Percentiles rank a stretch among this genome's conserved stretches.
Conservation (phyloP, 345 rosid genomes). For the Jatropha curcas region DNA sequence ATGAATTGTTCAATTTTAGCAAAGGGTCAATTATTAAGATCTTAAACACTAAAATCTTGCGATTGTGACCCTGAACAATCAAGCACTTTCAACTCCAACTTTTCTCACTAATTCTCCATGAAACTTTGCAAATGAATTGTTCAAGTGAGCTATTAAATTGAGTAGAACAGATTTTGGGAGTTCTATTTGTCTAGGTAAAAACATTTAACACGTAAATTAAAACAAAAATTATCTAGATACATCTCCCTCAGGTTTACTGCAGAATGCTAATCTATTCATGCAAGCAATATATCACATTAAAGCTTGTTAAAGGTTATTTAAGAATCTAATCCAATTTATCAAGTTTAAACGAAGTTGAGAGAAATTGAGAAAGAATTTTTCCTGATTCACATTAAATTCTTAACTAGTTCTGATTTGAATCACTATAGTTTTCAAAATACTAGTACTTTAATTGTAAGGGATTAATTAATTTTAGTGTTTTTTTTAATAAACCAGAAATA, state of each 20-base stretch:
- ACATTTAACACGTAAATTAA: not conserved
- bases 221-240: not conserved
- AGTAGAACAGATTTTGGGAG: not conserved
- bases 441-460: not conserved
- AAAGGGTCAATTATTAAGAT: not conserved
- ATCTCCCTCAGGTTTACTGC: not conserved
- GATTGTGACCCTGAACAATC: not conserved
- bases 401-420: not conserved
- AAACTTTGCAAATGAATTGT: not conserved
- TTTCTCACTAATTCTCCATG: not conserved
- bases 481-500: not conserved
- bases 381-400: not conserved
- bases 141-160: not conserved
- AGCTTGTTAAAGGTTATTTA: not conserved
- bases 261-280: not conserved
- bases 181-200: not conserved
- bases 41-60: too few species aligned
- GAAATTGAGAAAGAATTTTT: not conserved
- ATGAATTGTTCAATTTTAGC: too few species aligned
- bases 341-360: not conserved
- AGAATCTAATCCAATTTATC: not conserved
- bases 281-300: not conserved
- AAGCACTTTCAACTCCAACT: not conserved
- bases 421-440: not conserved
- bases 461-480: not conserved